Base-by-base conservation (phyloP, 116 monocot species). In the Trichopus zeylanicus region DNA sequence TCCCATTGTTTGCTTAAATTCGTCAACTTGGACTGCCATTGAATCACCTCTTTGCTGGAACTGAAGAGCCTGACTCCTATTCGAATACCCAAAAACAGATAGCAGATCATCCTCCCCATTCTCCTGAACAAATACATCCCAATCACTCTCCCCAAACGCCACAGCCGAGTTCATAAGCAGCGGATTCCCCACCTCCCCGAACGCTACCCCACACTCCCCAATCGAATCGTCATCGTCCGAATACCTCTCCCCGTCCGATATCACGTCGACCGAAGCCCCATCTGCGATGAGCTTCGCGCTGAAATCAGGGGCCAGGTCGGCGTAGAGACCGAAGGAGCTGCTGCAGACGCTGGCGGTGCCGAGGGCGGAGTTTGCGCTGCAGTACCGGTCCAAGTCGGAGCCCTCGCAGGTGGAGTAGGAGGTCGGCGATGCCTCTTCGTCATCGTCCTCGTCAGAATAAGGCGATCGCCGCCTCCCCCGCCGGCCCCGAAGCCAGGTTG, bases 301-400 rank as follows among this genome's bases (percentile, higher is more conserved):
- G n/a, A n/a, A n/a, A n/a, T 86, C 91, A 4, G 75, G 33, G 33
- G 60, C 19, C 3, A 22, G 39, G 3, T 74, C 80, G 29, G 63
- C 46, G 57, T 57, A 59, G 60, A 72, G 71, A 21, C 70, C 70
- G 18, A 71, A 19, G 20, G 85, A 85, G 48, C 88, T 82, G 69
- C 82, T n/a, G n/a, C n/a, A 77, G 23, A 70, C 26, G 66, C 88
- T 93, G 55, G 84, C 79, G 51, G 70, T 69, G 7, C 75, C 93
- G 22, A 93, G 73, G 5, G 65, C 67, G 23, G 93, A 89, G 58
- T 85, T 83, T 25, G 93, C 93, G 63, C 89, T 89, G 68, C 85
- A 80, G 64, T 93, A 93, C 46, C 78, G 68, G 20, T 93, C 89
- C 47, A 81, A 65, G 18, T 92, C 92, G 26, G 92, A 87, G 60